A percentile compares a stretch with the other conserved stretches of the same genome.
phyloP scores from a whole-genome alignment of 139 green algal genomes.

The Chlorella sp. region DNA sequence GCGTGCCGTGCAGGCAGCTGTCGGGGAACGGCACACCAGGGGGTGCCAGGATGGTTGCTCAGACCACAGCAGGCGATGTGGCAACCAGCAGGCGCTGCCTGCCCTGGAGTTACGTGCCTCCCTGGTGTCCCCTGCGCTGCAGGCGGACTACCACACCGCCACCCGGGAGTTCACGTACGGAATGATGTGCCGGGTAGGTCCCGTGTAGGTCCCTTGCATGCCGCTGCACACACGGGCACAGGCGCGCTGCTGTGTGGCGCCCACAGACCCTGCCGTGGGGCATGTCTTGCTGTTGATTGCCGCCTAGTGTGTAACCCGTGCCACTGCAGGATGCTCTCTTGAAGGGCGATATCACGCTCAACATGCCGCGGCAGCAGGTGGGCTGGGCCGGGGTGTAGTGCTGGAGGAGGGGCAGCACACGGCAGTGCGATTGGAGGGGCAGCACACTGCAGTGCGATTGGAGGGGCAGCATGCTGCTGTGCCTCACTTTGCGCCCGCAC shows the following conservation, averaged over 20 bases:
- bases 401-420: too few species aligned
- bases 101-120: neutral
- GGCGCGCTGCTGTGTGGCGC: neutral
- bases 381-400: too few species aligned
- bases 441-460: too few species aligned
- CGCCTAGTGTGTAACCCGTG: neutral
- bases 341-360: slow-evolving; percentile 33
- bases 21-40: neutral
- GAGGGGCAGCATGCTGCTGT: too few species aligned
- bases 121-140: slow-evolving; percentile 13
- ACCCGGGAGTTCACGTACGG: slow-evolving; percentile 49
- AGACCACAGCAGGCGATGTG: neutral
- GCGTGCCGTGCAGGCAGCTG: neutral
- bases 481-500: too few species aligned
- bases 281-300: too few species aligned
- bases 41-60: neutral
- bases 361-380: slow-evolving; percentile 33
- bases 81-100: neutral
- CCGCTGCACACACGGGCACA: neutral
- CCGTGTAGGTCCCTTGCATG: neutral
- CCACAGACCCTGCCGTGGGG: too few species aligned
- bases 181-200: slow-evolving; percentile 40
- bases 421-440: too few species aligned
- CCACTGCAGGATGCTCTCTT: slow-evolving; percentile 31
- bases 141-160: slow-evolving; percentile 48